Evolutionary conservation across 116 monocot genomes (phyloP), one percentile per base, ranked within the genome.

Genomic region (Iris pallida): DNA sequence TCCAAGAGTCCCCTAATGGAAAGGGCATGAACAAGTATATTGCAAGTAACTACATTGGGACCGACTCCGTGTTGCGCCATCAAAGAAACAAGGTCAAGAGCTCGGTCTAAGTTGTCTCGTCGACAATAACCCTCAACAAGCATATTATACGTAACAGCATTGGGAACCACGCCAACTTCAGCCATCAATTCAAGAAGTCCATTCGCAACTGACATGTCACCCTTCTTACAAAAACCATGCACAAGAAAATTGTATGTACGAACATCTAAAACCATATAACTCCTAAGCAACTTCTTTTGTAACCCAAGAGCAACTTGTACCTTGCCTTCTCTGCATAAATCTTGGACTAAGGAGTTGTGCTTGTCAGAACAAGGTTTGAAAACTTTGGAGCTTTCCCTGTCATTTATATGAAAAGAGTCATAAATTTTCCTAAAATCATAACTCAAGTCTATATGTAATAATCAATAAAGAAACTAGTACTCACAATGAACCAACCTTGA

Each of bases 121-220:
- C 55, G 74, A 58, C 86, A 90, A 64, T 79, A 78, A 40, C 79
- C 86, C 46, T 79, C 66, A 59, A 90, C 45, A 9, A 90, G 78
- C 12, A 81, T 83, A 72, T 83, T 84, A 65, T 83, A 90, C 17
- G 90, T 84, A 2, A 84, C 90, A 55, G 18, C 20, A 76, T 79
- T 83, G 6, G 86, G 86, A 7, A 49, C 16, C 41, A 82, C 75
- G 66, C 90, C 79, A 5, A 79, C 45, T 52, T 68, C 64, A 6
- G 71, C 51, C 90, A 90, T 90, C 48, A 72, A 9, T 42, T 75
- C 55, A 48, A 90, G 65, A 61, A 90, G 84, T 68, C 71, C 66
- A 46, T 69, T 84, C 53, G 87, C 90, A 15, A 43, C 69, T 13
- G 59, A 60, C 56, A 90, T 71, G 42, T 79, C 72, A 65, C 81